Evolutionary conservation across 1,284 basidiomycete genomes (phyloP).

Genomic region (Malassezia vespertilionis): DNA sequence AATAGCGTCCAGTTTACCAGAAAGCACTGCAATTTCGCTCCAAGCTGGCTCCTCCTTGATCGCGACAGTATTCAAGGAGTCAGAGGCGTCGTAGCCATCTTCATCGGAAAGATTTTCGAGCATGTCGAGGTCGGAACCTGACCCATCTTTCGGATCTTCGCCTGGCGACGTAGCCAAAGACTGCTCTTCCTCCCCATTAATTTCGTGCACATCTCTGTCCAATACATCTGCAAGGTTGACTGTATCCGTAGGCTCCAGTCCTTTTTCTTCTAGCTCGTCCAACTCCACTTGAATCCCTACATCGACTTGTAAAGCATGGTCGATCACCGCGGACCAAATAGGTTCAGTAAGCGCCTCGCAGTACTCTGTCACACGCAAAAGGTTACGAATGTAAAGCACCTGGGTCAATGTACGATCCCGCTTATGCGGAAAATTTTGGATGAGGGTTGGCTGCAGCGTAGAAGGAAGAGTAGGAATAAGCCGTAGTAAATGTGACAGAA

Average conservation of each 20-base stretch:
- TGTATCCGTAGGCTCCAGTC: constrained; percentile 22
- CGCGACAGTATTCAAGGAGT: constrained; percentile 49
- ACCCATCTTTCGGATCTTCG: constrained; percentile 51
- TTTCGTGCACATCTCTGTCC: constrained; percentile 55
- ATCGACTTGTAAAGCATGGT: constrained; percentile 86
- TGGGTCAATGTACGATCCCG: constrained; percentile 70
- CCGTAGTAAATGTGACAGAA: constrained; percentile 70
- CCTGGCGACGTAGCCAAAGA: constrained; percentile 58
- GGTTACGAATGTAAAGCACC: constrained; percentile 81
- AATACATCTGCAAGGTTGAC: constrained; percentile 32
- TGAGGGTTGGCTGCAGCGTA: constrained; percentile 65
- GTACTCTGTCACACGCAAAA: constrained; percentile 72
- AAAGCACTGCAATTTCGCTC: constrained; percentile 63
- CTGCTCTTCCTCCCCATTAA: constrained; percentile 21
- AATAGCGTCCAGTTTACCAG: constrained; percentile 79
- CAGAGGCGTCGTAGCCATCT: constrained; percentile 53
- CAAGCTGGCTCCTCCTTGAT: constrained; percentile 19
- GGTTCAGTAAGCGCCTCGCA: constrained; percentile 78
- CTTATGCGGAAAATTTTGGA: constrained; percentile 82
- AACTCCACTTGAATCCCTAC: constrained; percentile 93
- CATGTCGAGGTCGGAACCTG: constrained; percentile 25
- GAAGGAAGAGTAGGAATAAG: constrained; percentile 56
- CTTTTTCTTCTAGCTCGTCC: constrained; percentile 66
- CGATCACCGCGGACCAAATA: constrained; percentile 72
- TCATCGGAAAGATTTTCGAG: constrained; percentile 54